phyloP scores from a whole-genome alignment of 768 basidiomycete species.

The Collybiopsis luxurians region DNA sequence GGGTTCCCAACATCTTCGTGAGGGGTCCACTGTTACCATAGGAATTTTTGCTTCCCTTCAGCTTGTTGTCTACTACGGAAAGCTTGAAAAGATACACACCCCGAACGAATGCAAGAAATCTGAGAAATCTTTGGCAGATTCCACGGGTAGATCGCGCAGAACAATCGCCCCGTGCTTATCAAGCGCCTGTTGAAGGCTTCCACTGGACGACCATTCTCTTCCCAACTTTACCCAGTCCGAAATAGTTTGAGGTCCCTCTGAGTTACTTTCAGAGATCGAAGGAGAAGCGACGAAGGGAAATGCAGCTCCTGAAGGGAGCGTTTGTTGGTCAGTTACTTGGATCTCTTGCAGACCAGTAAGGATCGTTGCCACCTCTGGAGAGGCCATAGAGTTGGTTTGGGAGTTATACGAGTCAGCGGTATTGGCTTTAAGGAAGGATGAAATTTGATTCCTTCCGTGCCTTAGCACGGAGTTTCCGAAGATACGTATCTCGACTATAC shows the following conservation, averaged over 20 bases:
- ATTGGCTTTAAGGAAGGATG: no score
- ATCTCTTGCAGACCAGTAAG: neutral
- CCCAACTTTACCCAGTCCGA: neutral
- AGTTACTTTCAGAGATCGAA: no score
- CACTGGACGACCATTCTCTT: neutral
- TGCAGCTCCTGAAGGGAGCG: neutral
- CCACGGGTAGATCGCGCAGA: neutral
- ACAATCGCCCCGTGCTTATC: neutral
- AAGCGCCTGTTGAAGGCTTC: neutral
- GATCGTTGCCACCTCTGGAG: neutral
- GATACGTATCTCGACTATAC: no score
- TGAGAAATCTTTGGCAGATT: neutral
- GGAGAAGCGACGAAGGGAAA: neutral
- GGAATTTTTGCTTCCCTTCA: neutral
- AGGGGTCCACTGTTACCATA: neutral
- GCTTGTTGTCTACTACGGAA: neutral
- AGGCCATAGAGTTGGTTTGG: no score
- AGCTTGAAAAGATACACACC: neutral
- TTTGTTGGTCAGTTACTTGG: neutral
- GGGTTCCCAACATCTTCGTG: conserved; percentile 5
- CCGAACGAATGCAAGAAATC: neutral
- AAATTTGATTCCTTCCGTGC: no score
- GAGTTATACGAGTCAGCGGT: no score
- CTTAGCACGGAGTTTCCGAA: no score
- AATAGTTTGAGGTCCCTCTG: neutral